phyloP scores from a whole-genome alignment of 495 filamentous ascomycete genomes.

The Tuber melanosporum region DNA sequence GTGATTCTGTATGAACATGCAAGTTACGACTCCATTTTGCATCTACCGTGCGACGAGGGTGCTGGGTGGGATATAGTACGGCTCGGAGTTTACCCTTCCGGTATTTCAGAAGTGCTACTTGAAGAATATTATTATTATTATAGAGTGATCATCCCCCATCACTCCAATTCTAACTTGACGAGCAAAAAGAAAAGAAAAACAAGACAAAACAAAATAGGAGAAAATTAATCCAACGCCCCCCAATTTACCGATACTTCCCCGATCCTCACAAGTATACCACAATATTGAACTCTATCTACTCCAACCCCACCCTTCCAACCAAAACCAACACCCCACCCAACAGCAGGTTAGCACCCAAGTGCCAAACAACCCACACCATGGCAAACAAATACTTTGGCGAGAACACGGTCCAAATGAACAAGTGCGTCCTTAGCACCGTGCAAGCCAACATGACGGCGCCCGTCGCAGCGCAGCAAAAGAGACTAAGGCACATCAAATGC shows the following conservation, averaged over 20 bases:
- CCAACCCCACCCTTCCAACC: slow-evolving; percentile 44
- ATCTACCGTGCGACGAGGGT: background rate
- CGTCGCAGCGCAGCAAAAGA: slow-evolving; percentile 56
- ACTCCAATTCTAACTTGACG: background rate
- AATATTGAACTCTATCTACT: background rate
- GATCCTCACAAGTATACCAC: background rate
- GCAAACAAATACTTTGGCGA: slow-evolving; percentile 91
- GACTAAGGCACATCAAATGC: slow-evolving; percentile 58
- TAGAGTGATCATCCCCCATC: background rate
- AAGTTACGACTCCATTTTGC: background rate
- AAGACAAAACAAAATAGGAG: background rate
- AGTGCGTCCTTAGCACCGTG: slow-evolving; percentile 71
- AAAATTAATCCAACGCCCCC: background rate
- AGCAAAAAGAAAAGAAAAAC: background rate
- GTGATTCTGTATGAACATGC: background rate
- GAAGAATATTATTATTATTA: background rate
- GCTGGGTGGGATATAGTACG: background rate
- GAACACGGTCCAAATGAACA: slow-evolving; percentile 99
- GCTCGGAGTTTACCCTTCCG: background rate
- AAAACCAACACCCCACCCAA: slow-evolving; percentile 54
- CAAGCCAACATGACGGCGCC: slow-evolving; percentile 83
- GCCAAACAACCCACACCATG: slow-evolving; percentile 77
- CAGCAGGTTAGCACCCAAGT: slow-evolving; percentile 62
- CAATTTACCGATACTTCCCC: background rate
- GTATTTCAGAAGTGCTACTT: too few species aligned